phyloP scores from a whole-genome alignment of 2,329 filamentous ascomycete species.

The Alternaria alternata region DNA sequence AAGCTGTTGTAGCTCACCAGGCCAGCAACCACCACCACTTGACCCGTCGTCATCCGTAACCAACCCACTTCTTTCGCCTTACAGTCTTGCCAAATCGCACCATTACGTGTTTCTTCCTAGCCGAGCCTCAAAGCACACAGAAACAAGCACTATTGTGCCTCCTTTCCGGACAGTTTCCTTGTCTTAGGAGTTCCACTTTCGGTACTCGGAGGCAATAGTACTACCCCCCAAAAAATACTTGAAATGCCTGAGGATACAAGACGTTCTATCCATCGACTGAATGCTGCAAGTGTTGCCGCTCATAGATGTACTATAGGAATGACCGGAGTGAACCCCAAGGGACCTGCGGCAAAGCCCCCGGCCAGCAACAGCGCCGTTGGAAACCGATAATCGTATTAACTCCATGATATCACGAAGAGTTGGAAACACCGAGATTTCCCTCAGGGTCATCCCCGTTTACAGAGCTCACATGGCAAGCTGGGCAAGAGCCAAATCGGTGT shows the following conservation, averaged over 20 bases:
- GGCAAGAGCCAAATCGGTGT: background rate
- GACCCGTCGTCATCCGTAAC: constrained; percentile 1
- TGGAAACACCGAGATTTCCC: background rate
- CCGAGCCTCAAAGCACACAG: background rate
- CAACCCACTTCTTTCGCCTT: constrained; percentile 10
- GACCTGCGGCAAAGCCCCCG: background rate
- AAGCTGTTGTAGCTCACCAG: constrained; percentile 8
- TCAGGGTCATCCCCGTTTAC: background rate
- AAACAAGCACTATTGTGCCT: background rate
- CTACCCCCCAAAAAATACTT: background rate
- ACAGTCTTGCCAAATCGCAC: constrained; percentile 10
- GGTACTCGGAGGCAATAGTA: background rate
- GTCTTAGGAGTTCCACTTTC: constrained; percentile 3
- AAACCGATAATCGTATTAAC: background rate
- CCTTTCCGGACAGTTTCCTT: background rate
- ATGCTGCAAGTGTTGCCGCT: background rate
- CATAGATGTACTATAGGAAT: background rate
- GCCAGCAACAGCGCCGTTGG: background rate
- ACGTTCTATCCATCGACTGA: background rate
- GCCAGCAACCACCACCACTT: constrained; percentile 10
- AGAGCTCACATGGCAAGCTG: background rate
- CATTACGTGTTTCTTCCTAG: background rate
- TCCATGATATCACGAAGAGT: background rate
- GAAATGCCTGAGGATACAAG: background rate
- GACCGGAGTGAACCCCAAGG: background rate